phyloP scores from a whole-genome alignment of 164 flowering plant genomes.

The Magnolia sinica region DNA sequence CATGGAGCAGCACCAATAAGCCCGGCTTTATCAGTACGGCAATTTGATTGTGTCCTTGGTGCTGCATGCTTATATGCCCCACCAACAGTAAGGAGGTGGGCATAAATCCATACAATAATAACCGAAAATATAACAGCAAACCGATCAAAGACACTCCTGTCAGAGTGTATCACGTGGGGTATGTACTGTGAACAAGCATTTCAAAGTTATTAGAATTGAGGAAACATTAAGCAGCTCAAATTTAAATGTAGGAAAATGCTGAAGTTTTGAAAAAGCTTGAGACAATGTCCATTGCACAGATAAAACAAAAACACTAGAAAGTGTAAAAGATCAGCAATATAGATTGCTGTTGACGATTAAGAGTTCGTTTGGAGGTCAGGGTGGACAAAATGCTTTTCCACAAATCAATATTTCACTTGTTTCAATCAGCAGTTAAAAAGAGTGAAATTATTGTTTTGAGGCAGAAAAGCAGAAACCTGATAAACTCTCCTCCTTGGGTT shows the following conservation, averaged over 20 bases:
- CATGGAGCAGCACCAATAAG: conserved; percentile 83
- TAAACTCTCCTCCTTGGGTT: not conserved
- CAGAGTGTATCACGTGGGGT: conserved; percentile 51
- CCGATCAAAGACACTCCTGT: conserved; percentile 59
- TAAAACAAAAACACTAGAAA: not conserved
- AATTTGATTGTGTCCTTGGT: conserved; percentile 57
- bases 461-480: not conserved
- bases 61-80: conserved; percentile 75
- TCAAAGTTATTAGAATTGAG: not conserved
- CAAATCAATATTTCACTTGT: too few relatives aligned
- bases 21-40: conserved; percentile 90
- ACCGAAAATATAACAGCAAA: conserved; percentile 87
- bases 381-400: not conserved
- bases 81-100: conserved; percentile 84
- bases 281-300: not conserved
- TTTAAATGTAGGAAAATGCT: not conserved
- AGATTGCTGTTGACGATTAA: too few relatives aligned
- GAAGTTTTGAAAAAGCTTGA: not conserved
- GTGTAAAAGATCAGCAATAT: not conserved
- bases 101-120: conserved; percentile 85
- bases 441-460: too few relatives aligned
- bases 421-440: not conserved
- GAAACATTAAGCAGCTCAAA: not conserved
- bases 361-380: too few relatives aligned
- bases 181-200: conserved; percentile 57